Evolutionary conservation across 345 rosid species (phyloP).

Genomic region (Populus davidiana): DNA sequence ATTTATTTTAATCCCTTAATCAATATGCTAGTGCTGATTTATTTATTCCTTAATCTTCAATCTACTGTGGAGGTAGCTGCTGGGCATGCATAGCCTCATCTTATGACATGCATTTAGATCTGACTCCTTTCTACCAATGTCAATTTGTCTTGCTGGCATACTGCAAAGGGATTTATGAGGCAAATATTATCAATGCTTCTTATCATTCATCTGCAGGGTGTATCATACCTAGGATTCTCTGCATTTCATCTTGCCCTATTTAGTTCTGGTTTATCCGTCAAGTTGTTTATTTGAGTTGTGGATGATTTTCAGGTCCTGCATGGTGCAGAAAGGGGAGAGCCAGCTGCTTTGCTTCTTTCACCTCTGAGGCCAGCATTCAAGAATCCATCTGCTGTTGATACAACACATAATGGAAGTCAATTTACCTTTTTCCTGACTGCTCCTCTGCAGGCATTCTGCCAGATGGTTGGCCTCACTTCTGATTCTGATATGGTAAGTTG

Average conservation of each 20-base stretch:
- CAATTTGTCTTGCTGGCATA: neutral
- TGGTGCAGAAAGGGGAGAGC: conserved; percentile 92
- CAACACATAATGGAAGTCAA: conserved; percentile 60
- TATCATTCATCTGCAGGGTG: neutral
- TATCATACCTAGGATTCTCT: neutral
- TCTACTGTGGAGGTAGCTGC: neutral
- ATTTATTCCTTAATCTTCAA: neutral
- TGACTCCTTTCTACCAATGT: neutral
- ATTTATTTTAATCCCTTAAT: neutral
- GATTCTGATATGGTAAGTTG: conserved; percentile 52
- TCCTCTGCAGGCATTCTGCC: conserved; percentile 86
- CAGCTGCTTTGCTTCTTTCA: conserved; percentile 82
- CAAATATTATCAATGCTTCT: neutral
- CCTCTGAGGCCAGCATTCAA: conserved; percentile 63
- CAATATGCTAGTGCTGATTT: neutral
- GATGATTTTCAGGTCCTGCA: conserved; percentile 59
- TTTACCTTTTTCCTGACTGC: conserved; percentile 90
- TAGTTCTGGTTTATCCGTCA: conserved; percentile 2
- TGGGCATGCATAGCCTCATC: neutral
- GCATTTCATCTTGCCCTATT: neutral
- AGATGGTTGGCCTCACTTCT: conserved; percentile 60
- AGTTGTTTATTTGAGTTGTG: conserved; percentile 16
- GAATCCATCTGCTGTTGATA: conserved; percentile 39
- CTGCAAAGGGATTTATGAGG: neutral
- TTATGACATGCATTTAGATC: neutral